Evolutionary conservation across 495 filamentous ascomycete species (phyloP).

Genomic region (Talaromyces nanjingensis): DNA sequence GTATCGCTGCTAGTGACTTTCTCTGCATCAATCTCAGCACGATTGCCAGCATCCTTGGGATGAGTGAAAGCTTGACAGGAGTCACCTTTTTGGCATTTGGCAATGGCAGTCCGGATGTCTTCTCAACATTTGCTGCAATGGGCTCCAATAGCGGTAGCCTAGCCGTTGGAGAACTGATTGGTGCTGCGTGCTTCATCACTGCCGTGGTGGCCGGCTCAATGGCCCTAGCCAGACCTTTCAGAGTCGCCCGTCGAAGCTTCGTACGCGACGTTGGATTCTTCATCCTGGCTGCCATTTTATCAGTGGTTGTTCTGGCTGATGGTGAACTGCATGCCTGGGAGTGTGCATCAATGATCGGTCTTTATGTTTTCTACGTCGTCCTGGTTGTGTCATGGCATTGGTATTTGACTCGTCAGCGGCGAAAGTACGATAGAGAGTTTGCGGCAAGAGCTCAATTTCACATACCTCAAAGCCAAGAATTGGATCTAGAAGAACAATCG

Average conservation of each 20-base stretch:
- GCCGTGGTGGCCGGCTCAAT: constrained; percentile 97
- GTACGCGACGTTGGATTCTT: constrained; percentile 93
- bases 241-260: constrained; percentile 80
- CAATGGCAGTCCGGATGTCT: constrained; percentile 98
- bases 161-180: constrained; percentile 91
- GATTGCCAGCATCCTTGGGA: constrained; percentile 74
- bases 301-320: constrained; percentile 81
- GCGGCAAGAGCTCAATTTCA: constrained; percentile 69
- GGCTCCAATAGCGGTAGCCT: constrained; percentile 90
- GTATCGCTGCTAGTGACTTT: constrained; percentile 97
- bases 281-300: constrained; percentile 77
- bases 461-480: constrained; percentile 59
- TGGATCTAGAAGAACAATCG: constrained; percentile 58
- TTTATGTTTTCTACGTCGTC: constrained; percentile 86
- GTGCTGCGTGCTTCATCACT: constrained; percentile 93
- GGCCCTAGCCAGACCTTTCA: constrained; percentile 90
- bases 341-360: constrained; percentile 79
- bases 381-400: constrained; percentile 93
- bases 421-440: constrained; percentile 53
- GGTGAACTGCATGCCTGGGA: constrained; percentile 84
- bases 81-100: constrained; percentile 97
- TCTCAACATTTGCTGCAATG: constrained; percentile 98
- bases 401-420: constrained; percentile 56
- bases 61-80: constrained; percentile 94
- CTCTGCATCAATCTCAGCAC: constrained; percentile 96